Percentiles rank a stretch among this genome's conserved stretches.
Evolutionary conservation across 345 rosid species (phyloP).

Genomic region (Aquilaria sinensis): DNA sequence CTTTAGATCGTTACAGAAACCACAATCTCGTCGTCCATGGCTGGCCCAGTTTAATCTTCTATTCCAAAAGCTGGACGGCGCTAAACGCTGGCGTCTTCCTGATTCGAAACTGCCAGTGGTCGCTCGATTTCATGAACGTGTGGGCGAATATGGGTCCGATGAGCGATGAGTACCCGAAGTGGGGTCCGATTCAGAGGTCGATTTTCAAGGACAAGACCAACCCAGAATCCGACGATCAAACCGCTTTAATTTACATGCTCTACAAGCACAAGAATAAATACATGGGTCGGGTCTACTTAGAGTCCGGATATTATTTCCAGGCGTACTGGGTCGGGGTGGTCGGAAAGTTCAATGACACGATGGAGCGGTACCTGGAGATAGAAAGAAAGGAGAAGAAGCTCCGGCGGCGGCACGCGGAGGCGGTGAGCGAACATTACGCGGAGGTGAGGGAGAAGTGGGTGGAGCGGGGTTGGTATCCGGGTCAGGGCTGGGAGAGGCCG

Average conservation of each 20-base stretch:
- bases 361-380: slow-evolving; percentile 37
- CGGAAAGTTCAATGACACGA: slow-evolving; percentile 41
- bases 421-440: slow-evolving; percentile 60
- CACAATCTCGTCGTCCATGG: slow-evolving; percentile 84
- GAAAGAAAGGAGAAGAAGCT: slow-evolving; percentile 32
- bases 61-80: slow-evolving; percentile 66
- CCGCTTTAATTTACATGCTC: slow-evolving; percentile 57
- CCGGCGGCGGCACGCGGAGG: slow-evolving; percentile 74
- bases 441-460: slow-evolving; percentile 43
- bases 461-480: slow-evolving; percentile 36
- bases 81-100: slow-evolving; percentile 82
- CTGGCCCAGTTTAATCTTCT: slow-evolving; percentile 54
- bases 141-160: slow-evolving; percentile 72
- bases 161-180: slow-evolving; percentile 35
- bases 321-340: slow-evolving; percentile 64
- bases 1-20: slow-evolving; percentile 41
- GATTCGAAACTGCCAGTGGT: slow-evolving; percentile 86
- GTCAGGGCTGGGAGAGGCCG: slow-evolving; percentile 59
- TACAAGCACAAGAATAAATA: slow-evolving; percentile 36
- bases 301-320: slow-evolving; percentile 56
- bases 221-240: slow-evolving; percentile 77
- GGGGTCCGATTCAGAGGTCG: slow-evolving; percentile 57
- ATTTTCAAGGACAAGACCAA: slow-evolving; percentile 58
- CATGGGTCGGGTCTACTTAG: slow-evolving; percentile 51
- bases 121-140: slow-evolving; percentile 66